Conservation (phyloP, 345 rosid species). For the Citrus maxima region DNA sequence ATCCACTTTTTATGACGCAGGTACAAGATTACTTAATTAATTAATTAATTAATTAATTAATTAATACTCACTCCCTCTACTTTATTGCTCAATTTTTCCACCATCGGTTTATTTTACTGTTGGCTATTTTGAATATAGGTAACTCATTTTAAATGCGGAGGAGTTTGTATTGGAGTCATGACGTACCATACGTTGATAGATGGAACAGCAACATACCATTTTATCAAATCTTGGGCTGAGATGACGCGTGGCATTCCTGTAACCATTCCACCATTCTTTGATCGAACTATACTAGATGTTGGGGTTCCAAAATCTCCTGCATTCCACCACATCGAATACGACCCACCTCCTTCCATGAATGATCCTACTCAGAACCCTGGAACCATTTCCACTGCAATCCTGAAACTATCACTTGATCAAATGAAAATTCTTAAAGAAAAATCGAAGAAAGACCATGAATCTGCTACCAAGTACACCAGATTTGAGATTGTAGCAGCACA, state of each 20-base stretch:
- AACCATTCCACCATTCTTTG: not conserved
- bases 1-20: conserved; percentile 32
- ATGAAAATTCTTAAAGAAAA: conserved; percentile 26
- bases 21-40: not conserved
- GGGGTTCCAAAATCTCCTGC: conserved; percentile 11
- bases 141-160: conserved; percentile 33
- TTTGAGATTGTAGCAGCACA: conserved; percentile 15
- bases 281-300: conserved; percentile 17
- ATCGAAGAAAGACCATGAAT: not conserved
- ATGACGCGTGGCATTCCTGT: conserved; percentile 18
- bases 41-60: not conserved
- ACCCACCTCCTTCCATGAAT: conserved; percentile 9
- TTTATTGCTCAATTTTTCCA: not conserved
- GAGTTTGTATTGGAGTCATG: conserved; percentile 18
- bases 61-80: conserved; percentile 16
- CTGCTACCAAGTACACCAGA: not conserved
- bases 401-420: conserved; percentile 31
- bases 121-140: conserved; percentile 17
- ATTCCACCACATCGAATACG: not conserved
- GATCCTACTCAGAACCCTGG: not conserved
- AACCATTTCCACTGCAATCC: not conserved
- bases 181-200: conserved; percentile 24
- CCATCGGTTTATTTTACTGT: conserved; percentile 19
- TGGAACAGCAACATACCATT: conserved; percentile 16
- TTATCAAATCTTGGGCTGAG: conserved; percentile 30